phyloP scores from a whole-genome alignment of 345 rosid genomes.

The Acer negundo region DNA sequence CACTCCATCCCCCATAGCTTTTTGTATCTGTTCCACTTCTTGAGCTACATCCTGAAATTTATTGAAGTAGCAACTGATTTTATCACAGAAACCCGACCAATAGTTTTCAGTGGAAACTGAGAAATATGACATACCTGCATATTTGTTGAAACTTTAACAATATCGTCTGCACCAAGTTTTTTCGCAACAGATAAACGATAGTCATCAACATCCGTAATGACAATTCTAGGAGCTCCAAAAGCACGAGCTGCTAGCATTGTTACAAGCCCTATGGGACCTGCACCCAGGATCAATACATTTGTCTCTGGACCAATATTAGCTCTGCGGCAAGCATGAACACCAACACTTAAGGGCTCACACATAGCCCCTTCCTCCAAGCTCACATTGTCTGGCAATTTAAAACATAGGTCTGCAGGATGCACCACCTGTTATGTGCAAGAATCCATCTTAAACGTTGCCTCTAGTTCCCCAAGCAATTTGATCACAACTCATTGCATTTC shows the following conservation, averaged over 20 bases:
- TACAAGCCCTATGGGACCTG: conserved; percentile 96
- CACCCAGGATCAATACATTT: conserved; percentile 71
- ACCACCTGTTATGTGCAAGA: conserved; percentile 54
- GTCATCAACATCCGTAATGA: conserved; percentile 80
- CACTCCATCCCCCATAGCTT: conserved; percentile 59
- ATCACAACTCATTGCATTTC: neutral
- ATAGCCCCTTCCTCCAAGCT: conserved; percentile 96
- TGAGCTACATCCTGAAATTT: conserved; percentile 56
- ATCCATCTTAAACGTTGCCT: neutral
- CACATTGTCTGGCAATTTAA: conserved; percentile 84
- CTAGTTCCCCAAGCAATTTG: conserved; percentile 12
- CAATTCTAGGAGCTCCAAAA: conserved; percentile 78
- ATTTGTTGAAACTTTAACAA: conserved; percentile 64
- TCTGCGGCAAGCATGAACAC: conserved; percentile 92
- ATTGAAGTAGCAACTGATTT: neutral
- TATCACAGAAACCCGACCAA: neutral
- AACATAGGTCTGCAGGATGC: conserved; percentile 90
- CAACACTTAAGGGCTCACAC: conserved; percentile 96
- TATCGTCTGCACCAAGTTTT: conserved; percentile 66
- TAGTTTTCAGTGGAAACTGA: neutral
- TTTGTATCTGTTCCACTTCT: conserved; percentile 63
- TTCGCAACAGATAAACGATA: conserved; percentile 71
- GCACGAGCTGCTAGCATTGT: conserved; percentile 88
- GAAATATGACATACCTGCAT: conserved; percentile 46
- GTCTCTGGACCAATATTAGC: conserved; percentile 78